Conservation (phyloP, 169 alveolate genomes). For the Neospora caninum region DNA sequence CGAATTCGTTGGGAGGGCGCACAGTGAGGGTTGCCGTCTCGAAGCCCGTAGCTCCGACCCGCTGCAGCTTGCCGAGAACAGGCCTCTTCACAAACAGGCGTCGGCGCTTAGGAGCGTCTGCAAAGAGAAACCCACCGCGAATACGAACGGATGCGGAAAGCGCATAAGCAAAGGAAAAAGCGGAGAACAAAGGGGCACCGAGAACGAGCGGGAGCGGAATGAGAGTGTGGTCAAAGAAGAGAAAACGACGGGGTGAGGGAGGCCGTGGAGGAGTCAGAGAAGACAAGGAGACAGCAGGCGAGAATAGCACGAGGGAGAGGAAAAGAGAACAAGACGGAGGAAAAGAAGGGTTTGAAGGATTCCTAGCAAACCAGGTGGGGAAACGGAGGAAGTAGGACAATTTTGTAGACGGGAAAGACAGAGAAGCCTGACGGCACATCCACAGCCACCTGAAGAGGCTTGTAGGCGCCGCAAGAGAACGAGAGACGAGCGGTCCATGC, state of each 20-base stretch:
- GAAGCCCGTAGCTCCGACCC: slow-evolving; percentile 42
- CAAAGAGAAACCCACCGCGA: background rate
- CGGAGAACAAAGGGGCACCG: too few species aligned
- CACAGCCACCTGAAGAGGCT: too few species aligned
- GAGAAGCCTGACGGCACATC: too few species aligned
- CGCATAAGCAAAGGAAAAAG: background rate
- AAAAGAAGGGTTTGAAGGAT: background rate
- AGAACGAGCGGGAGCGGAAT: too few species aligned
- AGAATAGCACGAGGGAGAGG: too few species aligned
- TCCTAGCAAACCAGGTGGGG: background rate
- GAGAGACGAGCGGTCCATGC: too few species aligned
- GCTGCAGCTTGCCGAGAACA: slow-evolving; percentile 30
- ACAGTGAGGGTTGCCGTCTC: slow-evolving; percentile 57
- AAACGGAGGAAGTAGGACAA: background rate
- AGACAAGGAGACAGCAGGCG: too few species aligned
- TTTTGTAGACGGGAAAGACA: background rate
- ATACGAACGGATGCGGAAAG: background rate
- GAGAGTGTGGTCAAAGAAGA: too few species aligned
- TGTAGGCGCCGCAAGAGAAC: too few species aligned
- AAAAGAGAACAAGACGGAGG: background rate
- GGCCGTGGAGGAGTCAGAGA: too few species aligned
- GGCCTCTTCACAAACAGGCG: slow-evolving; percentile 36
- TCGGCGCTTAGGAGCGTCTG: slow-evolving; percentile 34
- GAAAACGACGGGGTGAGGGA: too few species aligned
- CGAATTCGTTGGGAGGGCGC: slow-evolving; percentile 87